Evolutionary conservation across 2,329 filamentous ascomycete species (phyloP).

Genomic region (Trichoderma semiorbis): DNA sequence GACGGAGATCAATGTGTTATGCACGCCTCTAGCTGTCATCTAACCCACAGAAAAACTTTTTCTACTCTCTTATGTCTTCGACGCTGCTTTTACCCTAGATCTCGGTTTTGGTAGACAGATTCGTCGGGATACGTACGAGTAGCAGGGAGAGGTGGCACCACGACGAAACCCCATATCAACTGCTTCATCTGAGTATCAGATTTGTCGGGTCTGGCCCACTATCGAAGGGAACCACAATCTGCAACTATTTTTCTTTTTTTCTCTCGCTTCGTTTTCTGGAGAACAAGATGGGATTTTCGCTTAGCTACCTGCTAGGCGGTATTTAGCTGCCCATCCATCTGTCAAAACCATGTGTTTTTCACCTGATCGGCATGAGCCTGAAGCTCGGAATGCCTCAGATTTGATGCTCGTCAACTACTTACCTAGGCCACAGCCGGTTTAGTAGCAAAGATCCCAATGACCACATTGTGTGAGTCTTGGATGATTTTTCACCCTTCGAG

Average conservation of each 20-base stretch:
- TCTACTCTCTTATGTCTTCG: no score
- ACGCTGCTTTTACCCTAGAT: background rate
- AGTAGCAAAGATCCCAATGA: background rate
- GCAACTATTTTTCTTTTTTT: background rate
- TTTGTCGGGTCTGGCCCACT: background rate
- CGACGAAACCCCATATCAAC: background rate
- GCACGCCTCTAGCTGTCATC: background rate
- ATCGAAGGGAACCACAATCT: background rate
- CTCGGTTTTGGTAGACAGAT: background rate
- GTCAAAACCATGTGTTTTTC: background rate
- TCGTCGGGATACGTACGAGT: background rate
- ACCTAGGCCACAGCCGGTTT: background rate
- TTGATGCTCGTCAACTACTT: background rate
- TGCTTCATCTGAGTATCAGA: constrained; percentile 3
- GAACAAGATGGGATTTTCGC: background rate
- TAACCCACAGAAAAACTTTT: background rate
- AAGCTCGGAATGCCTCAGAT: background rate
- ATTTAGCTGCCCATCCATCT: background rate
- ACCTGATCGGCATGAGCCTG: background rate
- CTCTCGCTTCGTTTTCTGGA: background rate
- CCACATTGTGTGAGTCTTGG: background rate
- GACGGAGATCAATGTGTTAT: background rate
- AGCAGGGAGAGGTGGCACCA: background rate
- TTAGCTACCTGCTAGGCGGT: background rate
- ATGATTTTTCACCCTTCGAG: background rate